Evolutionary conservation across 2,329 filamentous ascomycete genomes (phyloP).

Genomic region (Aspergillus chevalieri): DNA sequence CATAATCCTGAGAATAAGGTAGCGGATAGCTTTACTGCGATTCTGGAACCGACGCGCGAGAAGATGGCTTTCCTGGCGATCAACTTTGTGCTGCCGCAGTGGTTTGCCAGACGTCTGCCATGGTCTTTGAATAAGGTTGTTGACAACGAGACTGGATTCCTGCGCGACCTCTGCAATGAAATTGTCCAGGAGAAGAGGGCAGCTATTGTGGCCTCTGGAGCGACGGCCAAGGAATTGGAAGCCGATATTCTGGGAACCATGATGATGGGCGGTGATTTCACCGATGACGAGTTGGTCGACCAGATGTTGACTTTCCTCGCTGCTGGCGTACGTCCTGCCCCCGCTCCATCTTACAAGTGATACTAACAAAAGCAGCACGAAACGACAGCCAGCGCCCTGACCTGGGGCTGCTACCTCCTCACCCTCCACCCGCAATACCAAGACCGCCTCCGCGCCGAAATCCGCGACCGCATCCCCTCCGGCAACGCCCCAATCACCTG

Average conservation of each 20-base stretch:
- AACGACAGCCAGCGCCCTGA: slow-evolving; percentile 50
- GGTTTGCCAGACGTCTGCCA: slow-evolving; percentile 45
- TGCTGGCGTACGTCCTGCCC: slow-evolving; percentile 25
- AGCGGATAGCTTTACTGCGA: slow-evolving; percentile 46
- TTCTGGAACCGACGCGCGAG: slow-evolving; percentile 43
- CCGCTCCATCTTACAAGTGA: too few species aligned
- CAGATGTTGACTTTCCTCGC: slow-evolving; percentile 39
- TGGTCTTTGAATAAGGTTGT: slow-evolving; percentile 28
- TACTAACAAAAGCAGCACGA: slow-evolving; percentile 38
- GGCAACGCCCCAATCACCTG: slow-evolving; percentile 21
- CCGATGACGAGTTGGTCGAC: slow-evolving; percentile 35
- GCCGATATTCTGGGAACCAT: slow-evolving; percentile 35
- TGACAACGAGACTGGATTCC: slow-evolving; percentile 22
- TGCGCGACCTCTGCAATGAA: slow-evolving; percentile 28
- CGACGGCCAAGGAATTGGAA: slow-evolving; percentile 32
- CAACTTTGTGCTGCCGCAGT: slow-evolving; percentile 45
- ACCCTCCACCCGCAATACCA: slow-evolving; percentile 47
- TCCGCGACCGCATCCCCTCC: slow-evolving; percentile 43
- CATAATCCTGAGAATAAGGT: slow-evolving; percentile 47
- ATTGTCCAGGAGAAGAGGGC: slow-evolving; percentile 30
- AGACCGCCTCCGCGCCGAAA: slow-evolving; percentile 44
- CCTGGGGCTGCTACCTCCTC: slow-evolving; percentile 51
- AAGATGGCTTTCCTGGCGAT: slow-evolving; percentile 40
- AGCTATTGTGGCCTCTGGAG: slow-evolving; percentile 23
- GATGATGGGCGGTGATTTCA: slow-evolving; percentile 33